Conservation (phyloP, 495 filamentous ascomycete species). For the Tuber indicum region DNA sequence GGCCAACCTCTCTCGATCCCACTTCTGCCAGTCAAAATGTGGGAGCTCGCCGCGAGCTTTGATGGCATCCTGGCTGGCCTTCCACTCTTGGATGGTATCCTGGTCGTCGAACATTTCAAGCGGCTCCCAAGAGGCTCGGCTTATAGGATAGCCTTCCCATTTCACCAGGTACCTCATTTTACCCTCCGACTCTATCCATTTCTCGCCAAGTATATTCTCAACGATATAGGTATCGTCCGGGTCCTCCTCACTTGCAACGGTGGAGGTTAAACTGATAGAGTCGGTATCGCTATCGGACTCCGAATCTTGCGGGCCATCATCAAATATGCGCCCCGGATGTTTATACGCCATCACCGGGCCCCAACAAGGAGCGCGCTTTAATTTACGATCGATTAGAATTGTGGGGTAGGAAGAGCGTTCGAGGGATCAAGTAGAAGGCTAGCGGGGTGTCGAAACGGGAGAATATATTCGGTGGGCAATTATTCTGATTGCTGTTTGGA, state of each 20-base stretch:
- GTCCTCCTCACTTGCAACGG: conserved; percentile 46
- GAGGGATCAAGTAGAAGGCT: neutral
- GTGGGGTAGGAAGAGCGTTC: neutral
- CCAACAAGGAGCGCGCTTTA: neutral
- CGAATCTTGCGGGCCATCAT: conserved; percentile 8
- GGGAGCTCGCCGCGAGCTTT: conserved; percentile 16
- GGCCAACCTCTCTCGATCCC: conserved; percentile 34
- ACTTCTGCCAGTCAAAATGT: conserved; percentile 36
- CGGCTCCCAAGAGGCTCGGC: conserved; percentile 61
- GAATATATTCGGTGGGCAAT: neutral
- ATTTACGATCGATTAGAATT: too few relatives aligned
- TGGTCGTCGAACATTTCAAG: conserved; percentile 49
- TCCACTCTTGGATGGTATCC: conserved; percentile 42
- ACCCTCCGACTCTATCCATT: conserved; percentile 40
- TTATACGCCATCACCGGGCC: neutral
- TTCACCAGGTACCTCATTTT: conserved; percentile 54
- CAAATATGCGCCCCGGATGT: neutral
- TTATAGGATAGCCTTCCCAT: conserved; percentile 58
- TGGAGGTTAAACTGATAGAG: conserved; percentile 58
- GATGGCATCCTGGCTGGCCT: conserved; percentile 19
- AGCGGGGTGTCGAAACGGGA: neutral
- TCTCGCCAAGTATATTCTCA: conserved; percentile 52
- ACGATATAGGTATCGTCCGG: conserved; percentile 48
- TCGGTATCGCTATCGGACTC: conserved; percentile 48
- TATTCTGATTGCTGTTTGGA: neutral